Evolutionary conservation across 345 rosid genomes (phyloP).

Genomic region (Pugionium cornutum): DNA sequence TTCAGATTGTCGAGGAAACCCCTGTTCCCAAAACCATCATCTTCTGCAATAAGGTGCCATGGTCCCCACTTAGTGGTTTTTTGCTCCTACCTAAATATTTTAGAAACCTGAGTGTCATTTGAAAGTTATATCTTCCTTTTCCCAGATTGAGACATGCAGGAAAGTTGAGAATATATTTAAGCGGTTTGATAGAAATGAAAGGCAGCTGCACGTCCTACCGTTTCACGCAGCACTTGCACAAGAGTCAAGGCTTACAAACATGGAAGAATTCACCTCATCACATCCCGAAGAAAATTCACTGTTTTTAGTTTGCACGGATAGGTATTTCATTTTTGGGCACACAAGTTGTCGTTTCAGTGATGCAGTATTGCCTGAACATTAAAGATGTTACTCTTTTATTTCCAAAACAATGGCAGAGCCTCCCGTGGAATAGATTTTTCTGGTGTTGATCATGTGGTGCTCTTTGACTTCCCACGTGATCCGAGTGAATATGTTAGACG

Average conservation of each 20-base stretch:
- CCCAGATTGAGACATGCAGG: slow-evolving; percentile 94
- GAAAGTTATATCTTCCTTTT: too few relatives aligned
- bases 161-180: slow-evolving; percentile 87
- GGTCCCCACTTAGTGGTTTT: not conserved
- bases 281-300: slow-evolving; percentile 46
- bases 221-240: slow-evolving; percentile 88
- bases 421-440: slow-evolving; percentile 54
- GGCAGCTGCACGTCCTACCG: slow-evolving; percentile 57
- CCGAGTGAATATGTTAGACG: slow-evolving; percentile 94
- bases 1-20: slow-evolving; percentile 63
- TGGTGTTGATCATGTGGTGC: slow-evolving; percentile 67
- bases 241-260: slow-evolving; percentile 46
- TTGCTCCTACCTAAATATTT: not conserved
- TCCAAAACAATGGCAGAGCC: slow-evolving; percentile 56
- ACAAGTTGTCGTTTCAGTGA: not conserved
- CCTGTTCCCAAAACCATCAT: slow-evolving; percentile 74
- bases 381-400: not conserved
- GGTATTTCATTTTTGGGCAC: slow-evolving; percentile 43
- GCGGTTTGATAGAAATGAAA: slow-evolving; percentile 69
- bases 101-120: slow-evolving; percentile 4
- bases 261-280: slow-evolving; percentile 69
- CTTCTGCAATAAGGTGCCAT: slow-evolving; percentile 80
- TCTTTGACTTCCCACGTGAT: slow-evolving; percentile 86
- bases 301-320: slow-evolving; percentile 84
- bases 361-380: slow-evolving; percentile 16